phyloP scores from a whole-genome alignment of 2,329 filamentous ascomycete genomes.

The Tolypocladium pustulatum region DNA sequence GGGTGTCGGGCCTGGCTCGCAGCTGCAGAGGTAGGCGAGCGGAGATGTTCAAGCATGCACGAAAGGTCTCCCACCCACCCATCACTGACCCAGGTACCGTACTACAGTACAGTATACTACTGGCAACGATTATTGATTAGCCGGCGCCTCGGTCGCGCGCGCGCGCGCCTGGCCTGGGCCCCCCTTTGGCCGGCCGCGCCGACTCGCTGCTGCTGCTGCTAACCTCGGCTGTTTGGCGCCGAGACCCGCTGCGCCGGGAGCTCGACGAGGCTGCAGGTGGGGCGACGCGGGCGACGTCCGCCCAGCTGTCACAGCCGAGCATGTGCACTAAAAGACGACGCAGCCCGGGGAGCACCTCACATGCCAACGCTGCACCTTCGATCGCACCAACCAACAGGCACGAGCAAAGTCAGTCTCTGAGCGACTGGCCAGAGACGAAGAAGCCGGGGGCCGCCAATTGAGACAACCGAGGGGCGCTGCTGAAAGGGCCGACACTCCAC shows the following conservation, averaged over 20 bases:
- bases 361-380: neutral
- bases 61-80: too few species aligned
- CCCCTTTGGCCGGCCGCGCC: neutral
- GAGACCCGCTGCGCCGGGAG: neutral
- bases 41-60: too few species aligned
- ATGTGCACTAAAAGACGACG: neutral
- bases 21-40: too few species aligned
- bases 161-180: too few species aligned
- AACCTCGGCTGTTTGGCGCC: neutral
- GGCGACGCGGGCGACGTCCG: neutral
- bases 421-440: neutral
- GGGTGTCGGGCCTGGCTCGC: too few species aligned
- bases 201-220: neutral
- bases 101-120: too few species aligned
- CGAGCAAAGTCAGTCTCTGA: neutral
- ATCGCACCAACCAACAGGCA: neutral
- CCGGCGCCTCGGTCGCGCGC: neutral
- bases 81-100: too few species aligned
- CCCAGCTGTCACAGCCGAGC: too few species aligned
- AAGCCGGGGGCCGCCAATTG: neutral
- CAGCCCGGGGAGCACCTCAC: neutral
- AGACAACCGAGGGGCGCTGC: neutral
- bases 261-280: neutral
- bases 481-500: neutral
- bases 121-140: too few species aligned